Evolutionary conservation across 306 rosid genomes (phyloP).

Genomic region (Cucurbita ficifolia): DNA sequence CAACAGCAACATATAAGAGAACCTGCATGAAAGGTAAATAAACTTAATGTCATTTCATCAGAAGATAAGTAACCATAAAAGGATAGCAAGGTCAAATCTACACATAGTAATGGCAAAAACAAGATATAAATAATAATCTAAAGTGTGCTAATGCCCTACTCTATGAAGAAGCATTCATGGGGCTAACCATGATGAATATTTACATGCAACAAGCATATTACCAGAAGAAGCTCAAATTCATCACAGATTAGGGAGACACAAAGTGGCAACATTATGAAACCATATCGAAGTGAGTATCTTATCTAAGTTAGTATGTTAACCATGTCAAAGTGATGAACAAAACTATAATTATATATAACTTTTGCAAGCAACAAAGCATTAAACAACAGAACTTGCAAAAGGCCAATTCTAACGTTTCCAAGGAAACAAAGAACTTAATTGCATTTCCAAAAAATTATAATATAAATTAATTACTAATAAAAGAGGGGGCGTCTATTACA

Average conservation of each 20-base stretch:
- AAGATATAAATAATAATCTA: neutral
- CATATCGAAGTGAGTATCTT: neutral
- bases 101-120: neutral
- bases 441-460: neutral
- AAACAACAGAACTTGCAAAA: neutral
- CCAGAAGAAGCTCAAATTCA: neutral
- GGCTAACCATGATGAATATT: neutral
- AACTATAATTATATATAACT: neutral
- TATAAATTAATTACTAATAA: slow-evolving; percentile 7
- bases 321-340: neutral
- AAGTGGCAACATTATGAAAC: neutral
- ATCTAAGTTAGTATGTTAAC: neutral
- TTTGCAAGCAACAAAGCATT: neutral
- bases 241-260: neutral
- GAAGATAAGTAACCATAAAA: slow-evolving; percentile 5
- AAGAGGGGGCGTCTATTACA: slow-evolving; percentile 96
- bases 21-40: slow-evolving; percentile 51
- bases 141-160: neutral
- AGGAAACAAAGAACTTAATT: slow-evolving; percentile 1
- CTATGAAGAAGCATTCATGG: neutral
- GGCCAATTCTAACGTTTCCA: neutral
- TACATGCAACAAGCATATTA: neutral
- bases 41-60: slow-evolving; percentile 17
- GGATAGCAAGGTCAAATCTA: neutral
- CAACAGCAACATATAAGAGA: slow-evolving; percentile 71